Evolutionary conservation across 2,329 filamentous ascomycete genomes (phyloP).

Genomic region (Pseudogymnoascus sp.): DNA sequence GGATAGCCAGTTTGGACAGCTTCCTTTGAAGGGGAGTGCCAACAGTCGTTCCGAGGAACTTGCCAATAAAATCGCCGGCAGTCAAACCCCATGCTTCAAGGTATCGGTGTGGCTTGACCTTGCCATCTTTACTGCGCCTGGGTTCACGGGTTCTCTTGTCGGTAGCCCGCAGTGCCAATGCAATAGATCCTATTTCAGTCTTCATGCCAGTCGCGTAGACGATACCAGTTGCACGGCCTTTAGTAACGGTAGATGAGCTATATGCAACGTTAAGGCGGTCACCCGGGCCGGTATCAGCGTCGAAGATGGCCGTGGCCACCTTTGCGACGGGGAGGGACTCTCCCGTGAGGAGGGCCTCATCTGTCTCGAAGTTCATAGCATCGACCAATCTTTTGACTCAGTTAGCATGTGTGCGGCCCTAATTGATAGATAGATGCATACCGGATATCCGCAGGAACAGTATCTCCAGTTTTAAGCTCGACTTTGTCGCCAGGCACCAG

Average conservation of each 20-base stretch:
- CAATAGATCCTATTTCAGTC: conserved; percentile 59
- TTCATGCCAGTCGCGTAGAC: conserved; percentile 53
- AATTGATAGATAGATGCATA: conserved; percentile 13
- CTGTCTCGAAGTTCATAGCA: conserved; percentile 48
- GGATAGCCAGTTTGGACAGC: conserved; percentile 54
- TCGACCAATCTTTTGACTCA: conserved; percentile 36
- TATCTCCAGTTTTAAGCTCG: conserved; percentile 43
- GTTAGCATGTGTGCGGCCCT: conserved; percentile 11
- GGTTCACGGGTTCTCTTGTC: conserved; percentile 39
- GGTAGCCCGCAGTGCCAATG: conserved; percentile 47
- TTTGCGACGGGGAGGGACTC: conserved; percentile 54
- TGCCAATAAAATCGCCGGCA: conserved; percentile 46
- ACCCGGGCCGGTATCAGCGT: conserved; percentile 45
- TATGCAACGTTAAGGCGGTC: conserved; percentile 55
- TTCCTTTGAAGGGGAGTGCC: conserved; percentile 62
- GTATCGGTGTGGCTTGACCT: conserved; percentile 41
- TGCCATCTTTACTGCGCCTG: conserved; percentile 41
- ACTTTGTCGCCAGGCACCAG: conserved; percentile 51
- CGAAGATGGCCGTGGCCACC: conserved; percentile 40
- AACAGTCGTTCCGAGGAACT: conserved; percentile 55
- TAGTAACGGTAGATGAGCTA: conserved; percentile 53
- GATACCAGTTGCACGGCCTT: conserved; percentile 52
- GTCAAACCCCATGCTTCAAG: conserved; percentile 35
- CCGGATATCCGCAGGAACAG: conserved; percentile 35
- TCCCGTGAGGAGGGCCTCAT: conserved; percentile 55